Evolutionary conservation across 352 stramenopile genomes (phyloP).

Genomic region (Globisporangium solare): DNA sequence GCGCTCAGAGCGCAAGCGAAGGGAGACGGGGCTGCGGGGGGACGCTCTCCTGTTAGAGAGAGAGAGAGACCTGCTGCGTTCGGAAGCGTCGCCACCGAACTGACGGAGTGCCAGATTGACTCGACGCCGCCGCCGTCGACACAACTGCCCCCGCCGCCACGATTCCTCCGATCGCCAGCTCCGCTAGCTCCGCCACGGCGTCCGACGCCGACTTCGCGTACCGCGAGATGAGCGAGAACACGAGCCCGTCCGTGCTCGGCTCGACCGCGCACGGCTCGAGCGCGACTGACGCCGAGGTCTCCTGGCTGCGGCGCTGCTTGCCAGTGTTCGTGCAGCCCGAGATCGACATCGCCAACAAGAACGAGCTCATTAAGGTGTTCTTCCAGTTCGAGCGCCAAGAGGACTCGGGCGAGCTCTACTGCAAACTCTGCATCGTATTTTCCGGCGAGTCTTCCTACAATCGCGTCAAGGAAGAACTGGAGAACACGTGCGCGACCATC

Average conservation of each 20-base stretch:
- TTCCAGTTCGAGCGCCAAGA: constrained; percentile 75
- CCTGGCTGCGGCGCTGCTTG: constrained; percentile 76
- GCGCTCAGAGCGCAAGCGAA: too few relatives aligned
- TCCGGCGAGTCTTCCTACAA: constrained; percentile 85
- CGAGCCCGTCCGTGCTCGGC: constrained; percentile 11
- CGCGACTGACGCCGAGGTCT: constrained; percentile 42
- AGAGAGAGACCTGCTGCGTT: not conserved
- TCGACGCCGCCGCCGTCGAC: constrained; percentile 7
- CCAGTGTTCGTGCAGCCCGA: constrained; percentile 82
- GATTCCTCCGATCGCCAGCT: constrained; percentile 5
- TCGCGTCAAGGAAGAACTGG: constrained; percentile 50
- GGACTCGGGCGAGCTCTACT: constrained; percentile 40
- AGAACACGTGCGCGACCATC: constrained; percentile 76
- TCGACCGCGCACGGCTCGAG: constrained; percentile 20
- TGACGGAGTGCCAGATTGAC: constrained; percentile 8
- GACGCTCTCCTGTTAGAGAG: constrained; percentile 4
- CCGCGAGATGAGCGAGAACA: constrained; percentile 41
- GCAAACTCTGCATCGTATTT: constrained; percentile 82
- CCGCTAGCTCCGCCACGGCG: constrained; percentile 4
- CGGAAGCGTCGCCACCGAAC: not conserved
- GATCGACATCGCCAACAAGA: constrained; percentile 77
- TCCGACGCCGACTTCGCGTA: constrained; percentile 29
- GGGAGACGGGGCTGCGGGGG: not conserved
- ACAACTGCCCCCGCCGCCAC: not conserved
- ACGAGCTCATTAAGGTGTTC: constrained; percentile 80